Evolutionary conservation across 2,329 filamentous ascomycete genomes (phyloP).

Genomic region (Sarocladiaceae sp.): DNA sequence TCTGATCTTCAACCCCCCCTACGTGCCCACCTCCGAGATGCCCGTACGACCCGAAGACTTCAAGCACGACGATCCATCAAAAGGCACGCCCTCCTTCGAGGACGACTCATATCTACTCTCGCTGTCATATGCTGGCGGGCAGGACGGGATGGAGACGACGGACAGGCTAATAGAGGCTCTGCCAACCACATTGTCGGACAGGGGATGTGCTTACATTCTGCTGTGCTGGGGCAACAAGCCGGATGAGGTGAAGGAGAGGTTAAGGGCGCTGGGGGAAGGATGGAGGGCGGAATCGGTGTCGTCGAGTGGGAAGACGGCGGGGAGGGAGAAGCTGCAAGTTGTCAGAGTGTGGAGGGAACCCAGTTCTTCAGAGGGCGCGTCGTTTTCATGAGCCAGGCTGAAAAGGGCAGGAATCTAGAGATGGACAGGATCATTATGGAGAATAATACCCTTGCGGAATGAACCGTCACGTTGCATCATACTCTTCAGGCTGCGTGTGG

Average conservation of each 20-base stretch:
- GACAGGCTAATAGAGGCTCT: constrained; percentile 67
- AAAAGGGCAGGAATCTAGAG: not conserved
- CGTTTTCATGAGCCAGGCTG: not conserved
- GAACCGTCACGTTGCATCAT: not conserved
- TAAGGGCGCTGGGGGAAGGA: constrained; percentile 41
- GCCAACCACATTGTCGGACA: constrained; percentile 52
- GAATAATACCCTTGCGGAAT: too few species aligned
- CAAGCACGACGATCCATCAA: constrained; percentile 17
- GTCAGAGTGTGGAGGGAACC: constrained; percentile 70
- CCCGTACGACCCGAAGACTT: constrained; percentile 44
- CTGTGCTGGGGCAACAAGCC: constrained; percentile 90
- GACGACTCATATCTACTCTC: constrained; percentile 77
- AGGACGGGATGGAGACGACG: constrained; percentile 91
- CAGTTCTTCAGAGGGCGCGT: too few species aligned
- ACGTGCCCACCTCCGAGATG: constrained; percentile 78
- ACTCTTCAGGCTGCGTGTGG: not conserved
- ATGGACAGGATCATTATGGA: too few species aligned
- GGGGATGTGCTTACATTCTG: constrained; percentile 82
- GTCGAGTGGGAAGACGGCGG: constrained; percentile 76
- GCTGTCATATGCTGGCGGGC: constrained; percentile 82
- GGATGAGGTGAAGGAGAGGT: constrained; percentile 58
- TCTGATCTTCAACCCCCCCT: constrained; percentile 93
- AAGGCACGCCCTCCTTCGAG: constrained; percentile 52
- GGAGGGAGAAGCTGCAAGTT: constrained; percentile 91
- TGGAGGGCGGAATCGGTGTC: constrained; percentile 79